Evolutionary conservation across 306 rosid genomes (phyloP), one percentile per base, ranked within the genome.

Genomic region (Neltuma alba): DNA sequence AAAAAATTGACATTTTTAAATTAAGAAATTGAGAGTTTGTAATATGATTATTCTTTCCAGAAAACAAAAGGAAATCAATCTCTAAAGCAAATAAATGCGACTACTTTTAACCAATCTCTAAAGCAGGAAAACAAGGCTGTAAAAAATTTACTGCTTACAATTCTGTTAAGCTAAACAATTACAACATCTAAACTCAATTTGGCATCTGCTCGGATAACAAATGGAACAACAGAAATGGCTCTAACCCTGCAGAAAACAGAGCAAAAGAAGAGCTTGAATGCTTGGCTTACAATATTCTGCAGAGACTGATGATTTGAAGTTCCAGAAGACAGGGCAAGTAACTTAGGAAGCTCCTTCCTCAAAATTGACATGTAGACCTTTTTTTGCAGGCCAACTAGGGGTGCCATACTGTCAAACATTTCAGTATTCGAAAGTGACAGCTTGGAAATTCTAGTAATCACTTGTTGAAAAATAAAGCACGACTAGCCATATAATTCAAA

Each of bases 311-410:
- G 89, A 87, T 82, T 92, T 87, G 99, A 81, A 80, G 88, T 79
- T 83, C 97, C 91, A 34, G 91, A 86, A 54, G 92, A 91, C 68
- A 94, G 65, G 44, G 94, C 89, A 74, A 89, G 95, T 75, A 91
- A 83, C 81, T 92, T 89, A 31, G 92, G 89, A 68, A 94, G 93
- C 84, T 94, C 99, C 85, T 86, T 91, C 86, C 95, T 91, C 85
- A 94, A 80, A 85, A 94, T 91, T 80, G 97, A 92, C 91, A 84
- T 66, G 87, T 90, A 92, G 73, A 92, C 97, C 85, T 91, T 91
- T 75, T 87, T 91, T 76, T 94, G 99, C 81, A 94, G 83, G 88
- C 86, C 89, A 36, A 89, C 85, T 72, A 92, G 82, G 36, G 95
- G 94, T 76, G 87, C 94, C 87, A 92, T 88, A 86, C 99, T 94